A percentile compares a stretch with the other conserved stretches of the same genome.
Conservation (phyloP, 345 rosid species). For the Linum tenue region DNA sequence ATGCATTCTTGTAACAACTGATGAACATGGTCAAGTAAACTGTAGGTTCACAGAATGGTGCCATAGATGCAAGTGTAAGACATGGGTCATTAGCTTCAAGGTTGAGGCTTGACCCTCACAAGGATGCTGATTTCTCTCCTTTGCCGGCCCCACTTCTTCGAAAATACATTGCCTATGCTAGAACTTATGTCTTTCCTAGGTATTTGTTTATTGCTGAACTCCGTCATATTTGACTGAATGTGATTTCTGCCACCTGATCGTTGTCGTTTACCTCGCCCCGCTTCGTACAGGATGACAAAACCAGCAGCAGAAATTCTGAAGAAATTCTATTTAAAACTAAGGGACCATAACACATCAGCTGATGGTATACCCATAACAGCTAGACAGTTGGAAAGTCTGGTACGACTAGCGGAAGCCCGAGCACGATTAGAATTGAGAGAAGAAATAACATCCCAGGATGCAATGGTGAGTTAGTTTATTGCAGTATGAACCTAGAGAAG, state of each 20-base stretch:
- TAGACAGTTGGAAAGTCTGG: constrained; percentile 91
- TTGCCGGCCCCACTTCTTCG: constrained; percentile 78
- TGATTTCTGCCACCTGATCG: not conserved
- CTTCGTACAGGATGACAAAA: constrained; percentile 60
- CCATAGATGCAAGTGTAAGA: constrained; percentile 30
- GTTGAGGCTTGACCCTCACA: constrained; percentile 65
- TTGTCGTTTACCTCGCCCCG: not conserved
- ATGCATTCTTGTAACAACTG: not conserved
- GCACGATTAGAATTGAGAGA: constrained; percentile 92
- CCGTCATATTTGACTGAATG: not conserved
- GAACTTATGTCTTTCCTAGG: constrained; percentile 77
- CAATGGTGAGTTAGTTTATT: constrained; percentile 39
- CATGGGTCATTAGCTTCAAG: constrained; percentile 63
- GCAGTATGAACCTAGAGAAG: no score
- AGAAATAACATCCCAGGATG: constrained; percentile 84
- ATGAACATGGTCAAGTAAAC: constrained; percentile 17
- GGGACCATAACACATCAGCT: constrained; percentile 84
- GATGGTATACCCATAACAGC: constrained; percentile 95
- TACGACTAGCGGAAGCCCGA: constrained; percentile 84
- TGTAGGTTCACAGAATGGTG: constrained; percentile 38
- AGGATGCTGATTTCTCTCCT: constrained; percentile 62
- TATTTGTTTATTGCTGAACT: constrained; percentile 23
- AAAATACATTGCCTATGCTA: constrained; percentile 85
- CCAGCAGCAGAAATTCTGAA: constrained; percentile 82
- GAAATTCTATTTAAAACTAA: constrained; percentile 75